A percentile compares a stretch with the other conserved stretches of the same genome.
Evolutionary conservation across 805 yeast genomes (phyloP).

Genomic region (Tanozyma kutaoensis): DNA sequence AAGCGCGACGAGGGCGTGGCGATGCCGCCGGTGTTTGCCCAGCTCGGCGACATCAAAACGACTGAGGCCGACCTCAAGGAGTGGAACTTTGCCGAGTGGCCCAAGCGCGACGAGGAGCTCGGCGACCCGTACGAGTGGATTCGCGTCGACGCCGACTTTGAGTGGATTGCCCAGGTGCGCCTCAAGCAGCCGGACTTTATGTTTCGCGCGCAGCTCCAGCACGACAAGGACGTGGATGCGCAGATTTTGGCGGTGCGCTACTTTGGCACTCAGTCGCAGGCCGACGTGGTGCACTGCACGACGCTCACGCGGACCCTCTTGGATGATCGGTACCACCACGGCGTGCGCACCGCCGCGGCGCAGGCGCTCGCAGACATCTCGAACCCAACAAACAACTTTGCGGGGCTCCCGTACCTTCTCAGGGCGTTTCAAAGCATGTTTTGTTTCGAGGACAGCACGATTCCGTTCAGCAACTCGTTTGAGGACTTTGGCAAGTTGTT

Average conservation of each 20-base stretch:
- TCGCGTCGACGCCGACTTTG: slow-evolving; percentile 93
- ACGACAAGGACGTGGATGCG: slow-evolving; percentile 94
- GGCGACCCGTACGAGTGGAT: slow-evolving; percentile 96
- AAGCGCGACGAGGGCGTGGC: slow-evolving; percentile 22
- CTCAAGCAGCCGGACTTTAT: slow-evolving; percentile 89
- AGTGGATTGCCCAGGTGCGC: slow-evolving; percentile 80
- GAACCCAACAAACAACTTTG: slow-evolving; percentile 41
- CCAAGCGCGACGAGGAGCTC: slow-evolving; percentile 55
- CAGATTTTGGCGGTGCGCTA: slow-evolving; percentile 73
- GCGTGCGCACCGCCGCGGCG: slow-evolving; percentile 82
- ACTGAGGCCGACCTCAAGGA: slow-evolving; percentile 43
- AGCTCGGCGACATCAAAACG: slow-evolving; percentile 66
- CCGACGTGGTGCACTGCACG: slow-evolving; percentile 57
- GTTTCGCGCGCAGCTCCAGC: slow-evolving; percentile 87
- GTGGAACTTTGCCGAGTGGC: slow-evolving; percentile 69
- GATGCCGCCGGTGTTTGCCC: slow-evolving; percentile 28
- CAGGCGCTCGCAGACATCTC: slow-evolving; percentile 61
- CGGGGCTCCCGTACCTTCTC: slow-evolving; percentile 63
- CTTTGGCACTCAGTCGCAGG: slow-evolving; percentile 49
- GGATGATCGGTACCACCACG: slow-evolving; percentile 80
- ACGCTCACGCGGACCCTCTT: slow-evolving; percentile 65
- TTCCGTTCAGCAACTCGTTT: slow-evolving; percentile 77
- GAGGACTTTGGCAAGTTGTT: slow-evolving; percentile 55
- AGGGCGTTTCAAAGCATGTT: slow-evolving; percentile 55
- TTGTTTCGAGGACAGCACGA: slow-evolving; percentile 50